phyloP scores from a whole-genome alignment of 2,329 filamentous ascomycete species.

The Microcyclospora pomicola region DNA sequence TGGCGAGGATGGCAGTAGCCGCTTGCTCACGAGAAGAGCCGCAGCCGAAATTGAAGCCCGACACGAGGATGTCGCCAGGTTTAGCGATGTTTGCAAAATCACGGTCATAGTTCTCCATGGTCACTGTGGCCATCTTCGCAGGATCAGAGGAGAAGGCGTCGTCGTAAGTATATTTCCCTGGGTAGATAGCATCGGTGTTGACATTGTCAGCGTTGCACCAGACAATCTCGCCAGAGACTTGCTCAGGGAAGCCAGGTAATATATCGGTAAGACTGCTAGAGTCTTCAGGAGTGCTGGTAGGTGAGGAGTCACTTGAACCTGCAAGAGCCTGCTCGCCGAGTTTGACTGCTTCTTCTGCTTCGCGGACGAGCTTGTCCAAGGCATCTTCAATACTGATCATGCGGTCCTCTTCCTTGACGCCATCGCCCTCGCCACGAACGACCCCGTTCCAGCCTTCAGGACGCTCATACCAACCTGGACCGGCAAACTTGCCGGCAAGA shows the following conservation, averaged over 20 bases:
- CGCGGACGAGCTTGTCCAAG: constrained; percentile 54
- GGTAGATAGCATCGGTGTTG: constrained; percentile 87
- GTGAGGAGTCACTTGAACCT: constrained; percentile 12
- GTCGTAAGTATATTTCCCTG: constrained; percentile 84
- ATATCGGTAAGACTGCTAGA: constrained; percentile 45
- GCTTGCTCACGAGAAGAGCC: constrained; percentile 74
- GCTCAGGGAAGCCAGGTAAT: constrained; percentile 73
- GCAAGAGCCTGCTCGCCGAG: constrained; percentile 36
- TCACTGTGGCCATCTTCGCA: constrained; percentile 74
- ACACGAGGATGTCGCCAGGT: constrained; percentile 65
- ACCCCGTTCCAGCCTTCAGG: constrained; percentile 55
- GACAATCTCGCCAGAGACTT: constrained; percentile 71
- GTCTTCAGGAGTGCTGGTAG: constrained; percentile 18
- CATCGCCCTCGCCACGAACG: constrained; percentile 57
- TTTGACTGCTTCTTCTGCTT: constrained; percentile 51
- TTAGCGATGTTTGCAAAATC: constrained; percentile 51
- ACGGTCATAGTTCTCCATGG: constrained; percentile 88
- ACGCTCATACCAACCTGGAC: constrained; percentile 65
- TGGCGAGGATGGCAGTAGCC: constrained; percentile 73
- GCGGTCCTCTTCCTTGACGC: constrained; percentile 48
- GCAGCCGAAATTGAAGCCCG: constrained; percentile 80
- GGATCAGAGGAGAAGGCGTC: constrained; percentile 60
- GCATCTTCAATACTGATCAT: constrained; percentile 55
- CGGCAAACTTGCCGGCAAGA: constrained; percentile 55
- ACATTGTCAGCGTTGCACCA: constrained; percentile 80